These are phyloP conservation scores for Colletotrichum kahawae DNA, from an alignment of 2,329 filamentous ascomycete species.

Conservation along the genomic window DNA sequence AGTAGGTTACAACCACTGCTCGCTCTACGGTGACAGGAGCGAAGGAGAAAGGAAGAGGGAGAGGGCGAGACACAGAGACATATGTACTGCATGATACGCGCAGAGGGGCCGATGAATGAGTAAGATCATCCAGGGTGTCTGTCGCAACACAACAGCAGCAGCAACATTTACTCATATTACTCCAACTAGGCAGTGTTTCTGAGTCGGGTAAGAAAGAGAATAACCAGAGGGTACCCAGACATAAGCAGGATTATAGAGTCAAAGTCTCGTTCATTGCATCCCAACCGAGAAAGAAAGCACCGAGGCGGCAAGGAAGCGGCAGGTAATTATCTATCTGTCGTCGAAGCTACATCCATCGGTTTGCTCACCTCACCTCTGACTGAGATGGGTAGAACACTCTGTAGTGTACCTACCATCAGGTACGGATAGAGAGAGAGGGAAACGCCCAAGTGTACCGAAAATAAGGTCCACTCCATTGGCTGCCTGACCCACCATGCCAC, in stretches of 20 bases:
- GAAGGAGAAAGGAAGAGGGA: not conserved
- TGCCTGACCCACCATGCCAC: not conserved
- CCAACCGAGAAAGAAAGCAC: not conserved
- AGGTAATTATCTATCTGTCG: not conserved
- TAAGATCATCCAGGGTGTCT: not conserved
- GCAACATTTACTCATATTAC: not conserved
- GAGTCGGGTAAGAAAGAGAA: not conserved
- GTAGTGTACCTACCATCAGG: no score
- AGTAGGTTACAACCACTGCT: not conserved
- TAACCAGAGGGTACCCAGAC: not conserved
- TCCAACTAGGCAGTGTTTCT: not conserved
- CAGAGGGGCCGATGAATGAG: not conserved
- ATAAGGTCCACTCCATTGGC: not conserved
- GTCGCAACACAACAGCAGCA: not conserved
- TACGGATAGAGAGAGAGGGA: not conserved
- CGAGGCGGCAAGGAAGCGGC: not conserved
- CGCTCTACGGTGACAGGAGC: not conserved
- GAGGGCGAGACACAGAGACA: not conserved
- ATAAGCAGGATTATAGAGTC: not conserved
- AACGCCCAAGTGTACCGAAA: not conserved
- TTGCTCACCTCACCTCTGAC: not conserved
- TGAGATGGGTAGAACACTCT: not conserved
- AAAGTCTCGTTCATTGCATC: not conserved
- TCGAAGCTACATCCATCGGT: not conserved
- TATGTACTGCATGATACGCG: not conserved